Conservation (phyloP, 371 early-diverging fungal genomes). For the Catenaria anguillulae region DNA sequence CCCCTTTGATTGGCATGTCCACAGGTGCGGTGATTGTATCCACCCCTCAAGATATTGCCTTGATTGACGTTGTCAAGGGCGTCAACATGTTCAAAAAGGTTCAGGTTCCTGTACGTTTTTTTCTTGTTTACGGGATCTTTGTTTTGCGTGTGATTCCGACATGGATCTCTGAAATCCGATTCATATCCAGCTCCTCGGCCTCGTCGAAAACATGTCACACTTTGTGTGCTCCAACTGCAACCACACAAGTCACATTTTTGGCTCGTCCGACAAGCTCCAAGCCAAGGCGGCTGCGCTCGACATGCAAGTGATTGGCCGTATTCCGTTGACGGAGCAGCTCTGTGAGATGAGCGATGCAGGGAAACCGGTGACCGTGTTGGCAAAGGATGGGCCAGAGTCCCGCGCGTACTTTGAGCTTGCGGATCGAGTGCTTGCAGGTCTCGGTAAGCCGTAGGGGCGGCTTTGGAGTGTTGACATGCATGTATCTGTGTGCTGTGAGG, state of each 20-base stretch:
- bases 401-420: no score
- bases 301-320: slow-evolving; percentile 51
- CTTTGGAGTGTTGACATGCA: no score
- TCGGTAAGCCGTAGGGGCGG: no score
- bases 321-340: slow-evolving; percentile 62
- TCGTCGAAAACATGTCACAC: slow-evolving; percentile 78
- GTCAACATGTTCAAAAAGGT: slow-evolving; percentile 69
- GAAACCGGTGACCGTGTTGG: slow-evolving; percentile 51
- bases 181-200: slow-evolving; percentile 74
- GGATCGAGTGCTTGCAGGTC: no score
- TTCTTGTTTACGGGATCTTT: neutral
- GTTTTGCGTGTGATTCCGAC: no score
- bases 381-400: no score
- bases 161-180: no score
- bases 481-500: no score
- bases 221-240: slow-evolving; percentile 69
- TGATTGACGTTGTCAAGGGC: slow-evolving; percentile 68
- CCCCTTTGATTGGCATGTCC: neutral
- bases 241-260: slow-evolving; percentile 64
- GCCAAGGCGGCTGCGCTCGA: slow-evolving; percentile 45
- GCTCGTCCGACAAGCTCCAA: slow-evolving; percentile 41
- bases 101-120: slow-evolving; percentile 49
- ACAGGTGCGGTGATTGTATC: slow-evolving; percentile 69
- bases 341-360: slow-evolving; percentile 58
- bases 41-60: slow-evolving; percentile 79